phyloP scores from a whole-genome alignment of 805 yeast genomes.

The Schwanniomyces vanrijiae region DNA sequence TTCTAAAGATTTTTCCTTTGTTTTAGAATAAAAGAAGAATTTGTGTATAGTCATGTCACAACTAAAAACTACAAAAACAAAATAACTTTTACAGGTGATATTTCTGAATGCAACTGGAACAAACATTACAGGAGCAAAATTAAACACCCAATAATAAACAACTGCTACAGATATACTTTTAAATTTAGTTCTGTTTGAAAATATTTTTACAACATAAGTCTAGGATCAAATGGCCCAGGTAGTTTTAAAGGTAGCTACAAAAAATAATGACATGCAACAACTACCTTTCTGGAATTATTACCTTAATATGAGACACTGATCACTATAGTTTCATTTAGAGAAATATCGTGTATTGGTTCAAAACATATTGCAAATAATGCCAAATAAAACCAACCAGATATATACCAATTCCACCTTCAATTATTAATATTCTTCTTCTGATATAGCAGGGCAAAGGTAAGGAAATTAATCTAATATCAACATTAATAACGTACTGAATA shows the following conservation, averaged over 20 bases:
- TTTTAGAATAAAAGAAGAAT: constrained; percentile 57
- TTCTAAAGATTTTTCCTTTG: constrained; percentile 60
- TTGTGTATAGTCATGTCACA: constrained; percentile 47
- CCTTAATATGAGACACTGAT: constrained; percentile 32
- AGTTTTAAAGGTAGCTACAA: constrained; percentile 52
- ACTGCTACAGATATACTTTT: constrained; percentile 68
- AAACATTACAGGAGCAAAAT: constrained; percentile 63
- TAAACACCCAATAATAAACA: constrained; percentile 63
- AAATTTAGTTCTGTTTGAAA: constrained; percentile 49
- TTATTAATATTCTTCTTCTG: constrained; percentile 66
- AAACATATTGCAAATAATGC: constrained; percentile 39
- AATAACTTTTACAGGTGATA: constrained; percentile 44
- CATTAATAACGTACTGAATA: constrained; percentile 57
- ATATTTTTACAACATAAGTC: constrained; percentile 64
- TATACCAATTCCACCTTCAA: constrained; percentile 49
- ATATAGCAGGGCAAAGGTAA: constrained; percentile 54
- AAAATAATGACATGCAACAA: constrained; percentile 48
- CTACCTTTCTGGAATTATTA: constrained; percentile 39
- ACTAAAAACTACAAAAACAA: constrained; percentile 50
- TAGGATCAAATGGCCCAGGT: constrained; percentile 54
- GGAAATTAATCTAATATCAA: constrained; percentile 60
- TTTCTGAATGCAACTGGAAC: constrained; percentile 55
- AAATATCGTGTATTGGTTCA: constrained; percentile 16
- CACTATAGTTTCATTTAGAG: constrained; percentile 19
- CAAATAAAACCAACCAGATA: constrained; percentile 38